Evolutionary conservation across 2,329 filamentous ascomycete species (phyloP).

Genomic region (Tolypocladium pustulatum): DNA sequence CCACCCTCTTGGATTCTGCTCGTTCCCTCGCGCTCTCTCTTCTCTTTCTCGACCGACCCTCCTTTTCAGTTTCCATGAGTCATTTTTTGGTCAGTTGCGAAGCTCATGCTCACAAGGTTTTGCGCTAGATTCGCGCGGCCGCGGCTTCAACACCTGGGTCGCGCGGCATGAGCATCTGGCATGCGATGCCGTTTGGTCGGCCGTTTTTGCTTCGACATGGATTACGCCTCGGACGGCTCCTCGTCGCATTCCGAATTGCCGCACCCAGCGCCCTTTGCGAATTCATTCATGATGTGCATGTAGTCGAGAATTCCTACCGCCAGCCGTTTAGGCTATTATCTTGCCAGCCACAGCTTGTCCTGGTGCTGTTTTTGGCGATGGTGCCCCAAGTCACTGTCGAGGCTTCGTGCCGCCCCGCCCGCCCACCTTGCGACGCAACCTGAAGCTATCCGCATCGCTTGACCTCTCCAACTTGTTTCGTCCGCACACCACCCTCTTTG

Average conservation of each 20-base stretch:
- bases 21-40: conserved; percentile 6
- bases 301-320: conserved; percentile 2
- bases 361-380: conserved; percentile 2
- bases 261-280: conserved; percentile 3
- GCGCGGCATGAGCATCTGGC: background rate
- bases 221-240: conserved; percentile 8
- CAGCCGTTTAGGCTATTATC: conserved; percentile 9
- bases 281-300: background rate
- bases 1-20: conserved; percentile 8
- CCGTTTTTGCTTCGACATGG: conserved; percentile 1
- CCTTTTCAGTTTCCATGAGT: conserved; percentile 19
- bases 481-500: background rate
- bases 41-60: conserved; percentile 13
- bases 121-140: conserved; percentile 5
- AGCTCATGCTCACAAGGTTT: conserved; percentile 9
- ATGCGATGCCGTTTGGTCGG: background rate
- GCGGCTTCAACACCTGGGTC: background rate
- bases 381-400: conserved; percentile 17
- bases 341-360: conserved; percentile 4
- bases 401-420: conserved; percentile 1
- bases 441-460: conserved; percentile 24
- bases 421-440: background rate
- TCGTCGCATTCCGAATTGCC: conserved; percentile 23
- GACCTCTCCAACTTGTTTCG: conserved; percentile 7
- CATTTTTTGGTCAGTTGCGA: conserved; percentile 14